Conservation (phyloP, 1,139 yeast genomes). For the Magnusiomyces suaveolens region DNA sequence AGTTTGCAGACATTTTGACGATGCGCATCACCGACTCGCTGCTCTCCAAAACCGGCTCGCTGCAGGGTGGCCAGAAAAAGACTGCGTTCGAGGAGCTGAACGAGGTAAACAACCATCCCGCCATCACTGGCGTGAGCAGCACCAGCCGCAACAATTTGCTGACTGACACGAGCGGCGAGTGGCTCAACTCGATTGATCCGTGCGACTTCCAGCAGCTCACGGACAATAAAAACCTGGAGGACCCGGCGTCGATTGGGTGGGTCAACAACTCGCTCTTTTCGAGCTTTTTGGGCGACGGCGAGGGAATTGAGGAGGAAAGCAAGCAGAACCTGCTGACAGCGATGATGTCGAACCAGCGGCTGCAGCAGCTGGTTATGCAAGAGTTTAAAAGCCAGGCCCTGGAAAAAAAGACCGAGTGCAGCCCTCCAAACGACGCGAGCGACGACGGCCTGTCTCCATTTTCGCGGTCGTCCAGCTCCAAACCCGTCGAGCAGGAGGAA, state of each 20-base stretch:
- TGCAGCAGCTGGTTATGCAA: slow-evolving; percentile 1
- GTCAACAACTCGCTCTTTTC: background rate
- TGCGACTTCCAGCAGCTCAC: slow-evolving; percentile 10
- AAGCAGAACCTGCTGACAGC: background rate
- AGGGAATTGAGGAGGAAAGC: background rate
- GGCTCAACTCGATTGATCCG: slow-evolving; percentile 14
- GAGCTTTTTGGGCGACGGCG: background rate
- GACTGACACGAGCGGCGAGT: slow-evolving; percentile 14
- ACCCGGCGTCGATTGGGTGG: background rate
- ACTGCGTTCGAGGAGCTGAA: no score
- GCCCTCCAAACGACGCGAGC: no score
- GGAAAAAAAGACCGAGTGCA: background rate
- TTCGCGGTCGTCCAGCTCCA: no score
- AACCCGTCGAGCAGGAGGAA: no score
- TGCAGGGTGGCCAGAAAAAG: no score
- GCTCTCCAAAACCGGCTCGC: no score
- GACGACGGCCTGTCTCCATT: no score
- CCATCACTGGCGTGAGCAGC: slow-evolving; percentile 5
- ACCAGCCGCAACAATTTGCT: slow-evolving; percentile 9
- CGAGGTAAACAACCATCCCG: background rate
- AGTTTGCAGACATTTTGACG: slow-evolving; percentile 9
- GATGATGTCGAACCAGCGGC: background rate
- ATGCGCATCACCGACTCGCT: background rate
- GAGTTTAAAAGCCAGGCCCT: background rate
- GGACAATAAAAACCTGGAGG: background rate